Evolutionary conservation across 2,329 filamentous ascomycete species (phyloP), one percentile per base, ranked within the genome.

Genomic region (Sarocladium strictum): DNA sequence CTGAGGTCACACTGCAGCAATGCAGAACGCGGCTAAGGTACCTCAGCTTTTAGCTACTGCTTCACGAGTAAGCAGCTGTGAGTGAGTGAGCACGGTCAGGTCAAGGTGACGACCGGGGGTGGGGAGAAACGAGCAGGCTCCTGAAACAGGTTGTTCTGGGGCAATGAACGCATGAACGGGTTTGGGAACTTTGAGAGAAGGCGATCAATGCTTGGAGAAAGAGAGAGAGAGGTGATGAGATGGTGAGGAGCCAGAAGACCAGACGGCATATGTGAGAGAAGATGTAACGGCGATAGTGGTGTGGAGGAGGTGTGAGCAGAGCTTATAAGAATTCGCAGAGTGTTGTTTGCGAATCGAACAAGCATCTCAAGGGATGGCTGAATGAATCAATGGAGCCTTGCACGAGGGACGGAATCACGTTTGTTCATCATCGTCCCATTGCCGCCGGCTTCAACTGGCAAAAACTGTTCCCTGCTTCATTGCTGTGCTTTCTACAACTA

Each of bases 81-180:
- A n/a, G n/a, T n/a, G n/a, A n/a, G n/a, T n/a, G n/a, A 51, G 47
- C 47, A 17, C 29, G 24, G 43, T 23, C 43, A 15, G 24, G 43
- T 23, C 43, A 15, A 47, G 24, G 21, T 17, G 23, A 29, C 24
- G 43, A 47, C 43, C 43, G 47, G 47, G 47, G 47, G 23, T 51
- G 47, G 47, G 35, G 27, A 47, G 47, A 51, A 51, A 51, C 47
- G 47, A 35, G 11, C 47, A 51, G 47, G 47, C 47, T 51, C 29
- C 47, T 51, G 47, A 51, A 51, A 51, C 47, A 51, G 29, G n/a
- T 21, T 9, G 43, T 47, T n/a, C 43, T 35, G 29, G 27, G 17
- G 24, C 47, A 12, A 19, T 17, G 47, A 51, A 35, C 10, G 47
- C 47, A 51, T 51, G 47, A 51, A 51, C 47, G 11, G 47, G 47